Percentiles rank a stretch among this genome's conserved stretches.
Evolutionary conservation across 73 alveolate genomes (phyloP).

Genomic region (Effrenium voratum): DNA sequence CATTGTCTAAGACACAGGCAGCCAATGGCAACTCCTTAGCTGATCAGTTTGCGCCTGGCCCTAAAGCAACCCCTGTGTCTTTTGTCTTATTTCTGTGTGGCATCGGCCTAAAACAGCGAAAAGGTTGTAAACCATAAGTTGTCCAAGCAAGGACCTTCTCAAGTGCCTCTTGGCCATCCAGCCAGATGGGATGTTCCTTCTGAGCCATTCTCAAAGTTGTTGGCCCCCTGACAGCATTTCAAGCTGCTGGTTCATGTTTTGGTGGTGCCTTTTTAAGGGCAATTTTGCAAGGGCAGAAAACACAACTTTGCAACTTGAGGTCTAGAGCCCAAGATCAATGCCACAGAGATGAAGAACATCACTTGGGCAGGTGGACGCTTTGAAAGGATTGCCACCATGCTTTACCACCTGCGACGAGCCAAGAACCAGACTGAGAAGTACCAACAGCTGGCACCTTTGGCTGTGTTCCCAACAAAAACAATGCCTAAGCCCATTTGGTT

Average conservation of each 20-base stretch:
- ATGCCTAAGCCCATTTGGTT: too few relatives aligned
- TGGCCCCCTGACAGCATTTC: neutral
- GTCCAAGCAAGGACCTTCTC: neutral
- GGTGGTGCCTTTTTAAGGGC: neutral
- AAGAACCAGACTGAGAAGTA: neutral
- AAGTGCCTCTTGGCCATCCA: neutral
- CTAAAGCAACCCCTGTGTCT: neutral
- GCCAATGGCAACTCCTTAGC: neutral
- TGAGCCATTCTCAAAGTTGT: conserved; percentile 2
- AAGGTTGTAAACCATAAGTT: neutral
- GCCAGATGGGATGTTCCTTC: neutral
- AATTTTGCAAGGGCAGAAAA: neutral
- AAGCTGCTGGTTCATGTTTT: neutral
- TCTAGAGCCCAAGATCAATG: neutral
- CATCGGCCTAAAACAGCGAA: neutral
- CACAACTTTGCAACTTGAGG: neutral
- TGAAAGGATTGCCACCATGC: neutral
- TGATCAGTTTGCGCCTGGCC: neutral
- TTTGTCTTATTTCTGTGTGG: neutral
- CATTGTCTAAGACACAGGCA: neutral
- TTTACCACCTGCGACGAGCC: neutral
- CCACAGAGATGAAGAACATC: neutral
- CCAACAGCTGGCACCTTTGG: too few relatives aligned
- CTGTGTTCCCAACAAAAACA: too few relatives aligned
- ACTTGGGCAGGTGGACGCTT: neutral